Base-by-base conservation (phyloP, 352 stramenopile species). In the Globisporangium nagaii region DNA sequence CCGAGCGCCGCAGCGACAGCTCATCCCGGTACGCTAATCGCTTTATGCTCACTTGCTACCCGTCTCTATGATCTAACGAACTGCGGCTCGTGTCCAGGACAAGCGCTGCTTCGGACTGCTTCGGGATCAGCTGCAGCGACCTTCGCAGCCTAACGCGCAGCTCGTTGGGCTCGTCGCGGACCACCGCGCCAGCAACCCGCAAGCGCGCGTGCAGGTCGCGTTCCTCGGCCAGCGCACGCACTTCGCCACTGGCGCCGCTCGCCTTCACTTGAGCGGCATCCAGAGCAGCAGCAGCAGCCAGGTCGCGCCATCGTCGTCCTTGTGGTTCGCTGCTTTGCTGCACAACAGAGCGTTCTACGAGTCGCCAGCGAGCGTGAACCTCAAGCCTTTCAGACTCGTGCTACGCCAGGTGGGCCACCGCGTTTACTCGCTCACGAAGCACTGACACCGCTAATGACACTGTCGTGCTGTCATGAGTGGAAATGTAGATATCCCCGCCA, bases 91-190 rank as follows among this genome's bases (percentile, higher is more conserved):
- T 28, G 13, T 1, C 22, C 39, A 86, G 75, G 75, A 86, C 56
- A 86, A 86, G 40, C 43, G 68, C 40, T 84, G 75, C 56, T 84
- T 81, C 44, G 39, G 41, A 8, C 42, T 68, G 22, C 60, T 86
- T 19, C 49, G 56, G 0, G 52, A 75, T 4, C 54, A 53, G 15
- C 55, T 84, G 27, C 46, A 52, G 34, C 48, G 22, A 60, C 41
- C 30, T 6, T 24, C 52, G 1, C 50, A 27, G 37, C 15, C 19
- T 40, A 43, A 13, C 51, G 52, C 52, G 10, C 53, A 78, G 27
- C 17, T 87, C 32, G 62, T 87, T 1, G 73, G 76, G 6, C 60
- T 86, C 19, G 69, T 84, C 15, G 55, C 69, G 1, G 75, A 86
- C 40, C 73, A 84, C 25, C 73, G 73, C 43, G 68, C 63, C 34